Evolutionary conservation across 495 filamentous ascomycete genomes (phyloP).

Genomic region (Annulohypoxylon stygium): DNA sequence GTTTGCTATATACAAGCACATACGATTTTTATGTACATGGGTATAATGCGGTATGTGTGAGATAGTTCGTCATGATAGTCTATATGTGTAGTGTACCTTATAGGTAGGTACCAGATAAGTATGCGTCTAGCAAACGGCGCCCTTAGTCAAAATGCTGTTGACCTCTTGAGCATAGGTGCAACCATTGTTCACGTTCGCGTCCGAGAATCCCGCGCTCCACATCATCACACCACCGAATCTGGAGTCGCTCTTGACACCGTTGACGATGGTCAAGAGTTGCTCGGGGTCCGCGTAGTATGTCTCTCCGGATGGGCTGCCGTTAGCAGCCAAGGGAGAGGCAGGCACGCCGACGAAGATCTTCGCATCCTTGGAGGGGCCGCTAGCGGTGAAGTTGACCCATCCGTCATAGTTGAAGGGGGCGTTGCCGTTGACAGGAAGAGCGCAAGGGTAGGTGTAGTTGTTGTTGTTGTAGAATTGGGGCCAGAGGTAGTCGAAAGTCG

Average conservation of each 20-base stretch:
- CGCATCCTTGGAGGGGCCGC: constrained; percentile 55
- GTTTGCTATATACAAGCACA: constrained; percentile 2
- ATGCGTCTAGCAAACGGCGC: constrained; percentile 18
- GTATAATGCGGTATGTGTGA: constrained; percentile 6
- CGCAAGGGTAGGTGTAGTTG: constrained; percentile 51
- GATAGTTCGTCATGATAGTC: background rate
- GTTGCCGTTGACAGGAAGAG: constrained; percentile 52
- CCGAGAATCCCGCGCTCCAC: constrained; percentile 65
- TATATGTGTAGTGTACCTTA: background rate
- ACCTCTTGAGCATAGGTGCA: constrained; percentile 57
- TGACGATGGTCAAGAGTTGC: constrained; percentile 54
- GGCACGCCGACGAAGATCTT: constrained; percentile 66
- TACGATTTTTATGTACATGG: background rate
- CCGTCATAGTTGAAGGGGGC: constrained; percentile 58
- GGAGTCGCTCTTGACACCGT: constrained; percentile 48
- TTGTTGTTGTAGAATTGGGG: constrained; percentile 63
- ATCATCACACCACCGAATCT: constrained; percentile 68
- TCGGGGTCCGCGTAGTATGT: constrained; percentile 60
- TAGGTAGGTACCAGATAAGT: background rate
- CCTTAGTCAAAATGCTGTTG: constrained; percentile 25
- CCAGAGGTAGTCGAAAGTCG: constrained; percentile 63
- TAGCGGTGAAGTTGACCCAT: constrained; percentile 61
- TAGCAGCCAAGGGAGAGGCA: constrained; percentile 57
- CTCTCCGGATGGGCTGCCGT: constrained; percentile 55
- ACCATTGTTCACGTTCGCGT: constrained; percentile 57